These are phyloP conservation scores for Mollisia scopiformis DNA, from an alignment of 2,329 filamentous ascomycete genomes.

Conservation along the genomic window DNA sequence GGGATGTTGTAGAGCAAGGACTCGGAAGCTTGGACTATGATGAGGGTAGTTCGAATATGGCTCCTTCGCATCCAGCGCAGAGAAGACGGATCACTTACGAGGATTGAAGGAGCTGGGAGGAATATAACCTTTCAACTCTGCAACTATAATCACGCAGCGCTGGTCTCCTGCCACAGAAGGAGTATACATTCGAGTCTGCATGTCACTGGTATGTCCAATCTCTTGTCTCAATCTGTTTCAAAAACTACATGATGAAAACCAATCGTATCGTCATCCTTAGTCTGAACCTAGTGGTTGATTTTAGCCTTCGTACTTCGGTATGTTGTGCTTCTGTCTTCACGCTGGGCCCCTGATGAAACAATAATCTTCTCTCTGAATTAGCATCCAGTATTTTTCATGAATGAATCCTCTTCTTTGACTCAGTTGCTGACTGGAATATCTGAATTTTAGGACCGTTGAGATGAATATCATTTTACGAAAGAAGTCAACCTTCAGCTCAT, in stretches of 20 bases:
- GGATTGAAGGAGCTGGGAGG: constrained; percentile 37
- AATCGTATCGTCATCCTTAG: constrained; percentile 96
- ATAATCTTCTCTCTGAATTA: constrained; percentile 57
- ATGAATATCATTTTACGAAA: background rate
- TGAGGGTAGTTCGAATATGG: constrained; percentile 36
- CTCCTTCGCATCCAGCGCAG: constrained; percentile 38
- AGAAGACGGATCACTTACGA: constrained; percentile 52
- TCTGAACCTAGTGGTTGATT: constrained; percentile 58
- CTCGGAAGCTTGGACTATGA: constrained; percentile 65
- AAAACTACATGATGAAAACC: constrained; percentile 75
- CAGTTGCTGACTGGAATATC: background rate
- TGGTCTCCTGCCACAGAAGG: background rate
- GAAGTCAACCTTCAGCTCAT: too few species aligned
- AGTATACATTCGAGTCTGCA: background rate
- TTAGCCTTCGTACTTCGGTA: constrained; percentile 36
- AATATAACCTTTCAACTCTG: background rate
- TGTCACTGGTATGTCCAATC: background rate
- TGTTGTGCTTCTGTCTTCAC: constrained; percentile 32
- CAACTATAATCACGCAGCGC: too few species aligned
- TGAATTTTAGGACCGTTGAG: background rate
- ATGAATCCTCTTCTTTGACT: background rate
- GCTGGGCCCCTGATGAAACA: constrained; percentile 48
- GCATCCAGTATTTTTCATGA: background rate
- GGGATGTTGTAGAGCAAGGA: constrained; percentile 66
- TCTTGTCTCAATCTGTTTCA: background rate